phyloP scores from a whole-genome alignment of 2,329 filamentous ascomycete species.

The Alternaria infectoria region DNA sequence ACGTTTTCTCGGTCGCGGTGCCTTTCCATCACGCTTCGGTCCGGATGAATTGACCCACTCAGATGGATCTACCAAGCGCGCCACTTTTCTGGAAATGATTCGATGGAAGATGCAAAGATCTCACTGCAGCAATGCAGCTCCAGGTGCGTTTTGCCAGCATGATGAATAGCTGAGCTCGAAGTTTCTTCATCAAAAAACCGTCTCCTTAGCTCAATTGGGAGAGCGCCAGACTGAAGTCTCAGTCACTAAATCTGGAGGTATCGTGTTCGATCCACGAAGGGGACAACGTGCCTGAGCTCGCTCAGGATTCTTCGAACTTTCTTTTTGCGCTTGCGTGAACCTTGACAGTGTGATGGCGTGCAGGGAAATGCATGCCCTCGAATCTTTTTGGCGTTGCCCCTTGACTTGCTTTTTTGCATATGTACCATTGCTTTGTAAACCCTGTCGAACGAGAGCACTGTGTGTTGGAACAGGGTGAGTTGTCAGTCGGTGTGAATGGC shows the following conservation, averaged over 20 bases:
- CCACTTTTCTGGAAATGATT: not conserved
- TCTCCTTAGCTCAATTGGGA: conserved; percentile 42
- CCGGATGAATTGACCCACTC: not conserved
- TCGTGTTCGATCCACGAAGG: conserved; percentile 41
- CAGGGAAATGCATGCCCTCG: not conserved
- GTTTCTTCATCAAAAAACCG: conserved; percentile 5
- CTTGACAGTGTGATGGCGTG: not conserved
- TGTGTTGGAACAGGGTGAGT: not conserved
- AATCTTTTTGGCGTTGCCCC: not conserved
- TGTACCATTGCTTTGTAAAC: not conserved
- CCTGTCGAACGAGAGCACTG: not conserved
- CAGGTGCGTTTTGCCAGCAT: fast-evolving
- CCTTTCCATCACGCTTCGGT: not conserved
- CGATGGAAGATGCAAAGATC: not conserved
- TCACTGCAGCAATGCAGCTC: not conserved
- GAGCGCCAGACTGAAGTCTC: conserved; percentile 42
- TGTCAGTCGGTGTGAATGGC: not conserved
- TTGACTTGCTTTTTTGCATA: not conserved
- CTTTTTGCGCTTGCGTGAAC: conserved; percentile 1
- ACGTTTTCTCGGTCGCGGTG: not conserved
- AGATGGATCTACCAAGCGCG: not conserved
- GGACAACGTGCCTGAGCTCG: conserved; percentile 26
- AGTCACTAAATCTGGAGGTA: conserved; percentile 41
- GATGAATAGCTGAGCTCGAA: fast-evolving
- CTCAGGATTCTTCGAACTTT: conserved; percentile 18